These are phyloP conservation scores for Pleurotus ostreatus DNA, from an alignment of 768 basidiomycete species.

Conservation along the genomic window DNA sequence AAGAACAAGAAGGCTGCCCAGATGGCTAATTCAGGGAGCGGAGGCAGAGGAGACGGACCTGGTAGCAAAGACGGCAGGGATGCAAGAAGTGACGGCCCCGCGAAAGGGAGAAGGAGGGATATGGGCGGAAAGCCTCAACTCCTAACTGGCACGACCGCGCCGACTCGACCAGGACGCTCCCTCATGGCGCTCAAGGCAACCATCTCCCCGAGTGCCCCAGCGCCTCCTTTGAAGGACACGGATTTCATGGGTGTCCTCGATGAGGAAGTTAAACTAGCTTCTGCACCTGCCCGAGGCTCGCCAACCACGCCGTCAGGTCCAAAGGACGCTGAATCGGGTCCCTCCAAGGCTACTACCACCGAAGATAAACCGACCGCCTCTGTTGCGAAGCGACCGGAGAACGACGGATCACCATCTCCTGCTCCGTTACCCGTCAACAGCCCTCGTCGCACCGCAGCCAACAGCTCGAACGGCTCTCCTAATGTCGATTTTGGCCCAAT, in stretches of 20 bases:
- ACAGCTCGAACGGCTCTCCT: constrained; percentile 18
- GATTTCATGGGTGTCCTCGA: constrained; percentile 74
- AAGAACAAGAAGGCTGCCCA: constrained; percentile 97
- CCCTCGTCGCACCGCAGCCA: constrained; percentile 39
- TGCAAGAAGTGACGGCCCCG: constrained; percentile 24
- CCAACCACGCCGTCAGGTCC: constrained; percentile 15
- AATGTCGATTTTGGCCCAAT: constrained; percentile 74
- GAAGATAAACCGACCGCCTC: constrained; percentile 4
- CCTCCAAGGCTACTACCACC: background rate
- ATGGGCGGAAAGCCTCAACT: constrained; percentile 27
- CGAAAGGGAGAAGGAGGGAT: constrained; percentile 26
- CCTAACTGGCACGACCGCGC: constrained; percentile 62
- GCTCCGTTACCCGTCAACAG: constrained; percentile 41
- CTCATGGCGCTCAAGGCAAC: constrained; percentile 69
- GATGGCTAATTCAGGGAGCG: constrained; percentile 41
- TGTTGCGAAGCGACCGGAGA: constrained; percentile 8
- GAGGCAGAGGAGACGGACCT: constrained; percentile 24
- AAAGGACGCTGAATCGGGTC: background rate
- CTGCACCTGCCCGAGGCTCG: constrained; percentile 38
- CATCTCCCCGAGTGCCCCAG: constrained; percentile 74
- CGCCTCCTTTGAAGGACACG: constrained; percentile 71
- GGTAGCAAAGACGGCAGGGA: constrained; percentile 26
- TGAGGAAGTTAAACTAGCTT: constrained; percentile 45
- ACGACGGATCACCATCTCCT: constrained; percentile 33
- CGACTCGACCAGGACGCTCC: constrained; percentile 56